Evolutionary conservation across 2,329 filamentous ascomycete species (phyloP).

Genomic region (Ophiostoma australiae): DNA sequence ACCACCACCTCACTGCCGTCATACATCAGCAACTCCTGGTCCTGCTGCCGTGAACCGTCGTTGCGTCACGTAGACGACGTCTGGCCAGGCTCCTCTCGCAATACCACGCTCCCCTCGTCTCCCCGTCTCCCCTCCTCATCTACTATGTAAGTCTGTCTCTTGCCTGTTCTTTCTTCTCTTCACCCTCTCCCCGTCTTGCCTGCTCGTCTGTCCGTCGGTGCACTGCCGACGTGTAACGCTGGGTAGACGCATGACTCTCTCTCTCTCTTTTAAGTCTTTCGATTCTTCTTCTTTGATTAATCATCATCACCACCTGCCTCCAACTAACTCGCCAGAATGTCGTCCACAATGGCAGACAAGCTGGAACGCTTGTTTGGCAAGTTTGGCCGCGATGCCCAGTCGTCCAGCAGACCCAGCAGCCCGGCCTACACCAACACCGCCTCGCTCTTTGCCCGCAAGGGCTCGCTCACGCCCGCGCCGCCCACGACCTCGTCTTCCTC

Average conservation of each 20-base stretch:
- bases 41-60: slow-evolving; percentile 17
- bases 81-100: neutral
- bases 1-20: neutral
- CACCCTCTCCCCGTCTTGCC: neutral
- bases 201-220: neutral
- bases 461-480: slow-evolving; percentile 27
- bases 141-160: slow-evolving; percentile 1
- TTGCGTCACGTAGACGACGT: slow-evolving; percentile 17
- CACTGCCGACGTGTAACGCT: neutral
- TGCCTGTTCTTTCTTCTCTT: neutral
- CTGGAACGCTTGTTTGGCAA: slow-evolving; percentile 6
- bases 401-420: neutral
- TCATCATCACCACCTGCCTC: no score
- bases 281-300: neutral
- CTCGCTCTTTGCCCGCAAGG: slow-evolving; percentile 17
- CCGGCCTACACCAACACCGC: neutral
- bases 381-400: neutral
- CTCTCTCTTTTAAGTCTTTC: no score
- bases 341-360: neutral
- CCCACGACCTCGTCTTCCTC: slow-evolving; percentile 25
- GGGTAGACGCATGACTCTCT: neutral
- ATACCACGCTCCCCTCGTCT: neutral
- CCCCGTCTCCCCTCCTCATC: neutral
- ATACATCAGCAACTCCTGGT: neutral
- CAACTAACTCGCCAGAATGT: neutral